Evolutionary conservation across 148 eudicot genomes (phyloP).

Genomic region (Rhododendron ovatum): DNA sequence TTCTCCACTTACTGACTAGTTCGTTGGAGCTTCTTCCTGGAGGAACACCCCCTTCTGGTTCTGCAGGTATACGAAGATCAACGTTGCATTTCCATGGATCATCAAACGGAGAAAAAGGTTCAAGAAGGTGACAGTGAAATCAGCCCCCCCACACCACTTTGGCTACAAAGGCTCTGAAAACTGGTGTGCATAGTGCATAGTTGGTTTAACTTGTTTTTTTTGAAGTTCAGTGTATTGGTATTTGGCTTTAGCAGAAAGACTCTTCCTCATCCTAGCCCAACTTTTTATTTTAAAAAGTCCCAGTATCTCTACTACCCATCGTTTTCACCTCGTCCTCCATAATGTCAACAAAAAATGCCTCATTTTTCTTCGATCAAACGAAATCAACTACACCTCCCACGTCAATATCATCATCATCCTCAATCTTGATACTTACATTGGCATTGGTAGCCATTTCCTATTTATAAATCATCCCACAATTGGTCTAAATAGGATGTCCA

Average conservation of each 20-base stretch:
- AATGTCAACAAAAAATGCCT: no score
- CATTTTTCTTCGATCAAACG: no score
- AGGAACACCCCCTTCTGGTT: no score
- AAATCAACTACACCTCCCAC: neutral
- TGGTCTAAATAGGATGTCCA: no score
- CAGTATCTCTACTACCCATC: neutral
- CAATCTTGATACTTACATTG: neutral
- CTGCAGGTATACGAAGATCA: no score
- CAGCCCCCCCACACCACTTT: neutral
- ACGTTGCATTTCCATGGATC: no score
- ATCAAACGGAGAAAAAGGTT: no score
- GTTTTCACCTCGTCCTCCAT: neutral
- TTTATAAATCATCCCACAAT: no score
- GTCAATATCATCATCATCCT: neutral
- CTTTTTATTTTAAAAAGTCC: neutral
- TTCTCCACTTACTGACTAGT: no score
- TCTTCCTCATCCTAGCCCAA: neutral
- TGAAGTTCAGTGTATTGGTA: neutral
- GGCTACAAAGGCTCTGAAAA: neutral
- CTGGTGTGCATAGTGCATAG: neutral
- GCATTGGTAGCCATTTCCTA: neutral
- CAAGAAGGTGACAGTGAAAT: no score
- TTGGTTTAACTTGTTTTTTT: neutral
- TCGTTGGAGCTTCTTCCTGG: no score
- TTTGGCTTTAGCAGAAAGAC: neutral